Base-by-base conservation (phyloP, 2,329 filamentous ascomycete species). In the Fusarium incarnatum region DNA sequence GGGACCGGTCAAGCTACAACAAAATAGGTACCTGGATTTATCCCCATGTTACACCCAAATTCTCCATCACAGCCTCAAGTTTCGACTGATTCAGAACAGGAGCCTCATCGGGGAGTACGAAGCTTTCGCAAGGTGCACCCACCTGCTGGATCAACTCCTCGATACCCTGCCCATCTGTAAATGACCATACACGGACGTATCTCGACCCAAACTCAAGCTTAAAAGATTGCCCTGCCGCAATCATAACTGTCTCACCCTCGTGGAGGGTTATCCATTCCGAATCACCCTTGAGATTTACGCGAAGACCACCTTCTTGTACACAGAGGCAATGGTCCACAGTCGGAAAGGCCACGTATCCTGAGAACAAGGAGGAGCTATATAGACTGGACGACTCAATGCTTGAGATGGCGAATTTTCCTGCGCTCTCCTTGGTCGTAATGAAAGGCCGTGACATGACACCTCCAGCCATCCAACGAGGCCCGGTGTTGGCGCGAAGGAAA, bases 261-360 rank as follows among this genome's bases (percentile, higher is more conserved):
- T 79, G 58, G 22, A 44, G 68, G 61, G 8, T 75, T 34, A 37
- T 40, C 65, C 65, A 69, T 5, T 58, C 62, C 73, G 2, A 74
- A 80, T 59, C 55, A 5, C 40, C 46, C 32, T 61, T 67, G 12
- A 87, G 58, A 37, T 73, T 77, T 7, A 88, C 79, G 18, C 75
- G 77, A 7, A 87, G 70, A 1, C 79, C 67, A 0, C 86, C 86
- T 61, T 87, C 85, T 44, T 81, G 76, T 0, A 87, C 80, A 56
- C 79, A 81, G 48, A 88, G 79, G 55, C 84, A 86, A 73, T 88
- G 87, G 67, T 88, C 86, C 2, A 85, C 84, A 0, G 74, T 75
- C 0, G 75, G 56, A 65, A 88, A 88, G 0, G 77, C 79, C 30
- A 87, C 60, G 60, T 75, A 80, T 25, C 75, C 73, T 0, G 71